Base-by-base conservation (phyloP, 2,329 filamentous ascomycete genomes). In the Coniochaeta sp. region DNA sequence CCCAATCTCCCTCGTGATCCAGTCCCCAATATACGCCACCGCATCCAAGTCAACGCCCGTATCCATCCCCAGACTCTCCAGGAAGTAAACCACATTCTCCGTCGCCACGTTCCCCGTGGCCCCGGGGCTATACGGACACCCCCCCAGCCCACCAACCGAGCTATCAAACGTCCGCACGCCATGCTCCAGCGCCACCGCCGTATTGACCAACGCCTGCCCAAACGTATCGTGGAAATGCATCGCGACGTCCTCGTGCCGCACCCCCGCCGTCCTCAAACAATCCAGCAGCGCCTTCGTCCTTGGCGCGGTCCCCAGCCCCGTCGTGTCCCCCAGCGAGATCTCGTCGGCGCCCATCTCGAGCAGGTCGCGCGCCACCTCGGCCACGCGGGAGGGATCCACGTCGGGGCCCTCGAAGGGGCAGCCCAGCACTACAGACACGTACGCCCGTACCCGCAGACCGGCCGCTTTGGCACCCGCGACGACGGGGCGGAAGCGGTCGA, bases 221-320 rank as follows among this genome's bases (percentile, higher is more conserved):
- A 92, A 93, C 1, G 91, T 96, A 69, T 96, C 90, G 72, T 96
- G 91, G 68, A 96, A 93, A 73, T 96, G 91, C 76, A 93, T 86
- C 0, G 90, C 90, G 12, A 96, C 75, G 67, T 90, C 87, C 66
- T 87, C 84, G 59, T 81, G 82, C 22, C 87, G 81, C 19, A 96
- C 81, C 0, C 87, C 88, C 1, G 88, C 89, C 1, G 85, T 81
- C 9, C 79, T 73, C 73, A 91, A 76, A 60, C 86, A 86, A 64
- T 81, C 80, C 61, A 92, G 77, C 55, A 92, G 76, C 60, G 84
- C 82, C 59, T 79, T 77, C 2, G 88, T 91, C 60, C 85, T 79
- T 19, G 86, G 87, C n/a, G 86, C 87, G 0, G 90, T 96, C 34
- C 92, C 93, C 83, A 96, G 92, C 19, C 93, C 93, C 0, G 92